Percentiles rank a stretch among this genome's conserved stretches.
Conservation (phyloP, 2,329 filamentous ascomycete genomes). For the Myriosclerotinia curreyana region DNA sequence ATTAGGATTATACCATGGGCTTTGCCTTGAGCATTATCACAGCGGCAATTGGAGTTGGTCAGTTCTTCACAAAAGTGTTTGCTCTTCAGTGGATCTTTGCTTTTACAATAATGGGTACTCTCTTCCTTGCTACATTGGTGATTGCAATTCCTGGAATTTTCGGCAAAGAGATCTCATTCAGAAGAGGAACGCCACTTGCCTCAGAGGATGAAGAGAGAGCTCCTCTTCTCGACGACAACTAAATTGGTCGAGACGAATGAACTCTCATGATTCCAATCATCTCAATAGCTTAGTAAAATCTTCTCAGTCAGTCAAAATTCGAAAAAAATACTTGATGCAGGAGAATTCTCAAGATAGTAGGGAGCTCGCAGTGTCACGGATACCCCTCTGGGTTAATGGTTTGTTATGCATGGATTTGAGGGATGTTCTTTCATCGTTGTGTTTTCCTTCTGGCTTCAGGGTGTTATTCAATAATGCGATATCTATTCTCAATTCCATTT, state of each 20-base stretch:
- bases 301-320: neutral
- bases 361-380: neutral
- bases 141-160: conserved; percentile 63
- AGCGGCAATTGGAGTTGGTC: conserved; percentile 72
- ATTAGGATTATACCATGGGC: conserved; percentile 68
- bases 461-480: conserved; percentile 2
- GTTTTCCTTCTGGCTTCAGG: neutral
- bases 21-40: conserved; percentile 72
- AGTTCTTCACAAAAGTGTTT: conserved; percentile 69
- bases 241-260: conserved; percentile 13
- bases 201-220: conserved; percentile 53
- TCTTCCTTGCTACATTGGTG: conserved; percentile 66
- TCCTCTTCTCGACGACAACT: conserved; percentile 54
- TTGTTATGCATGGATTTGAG: conserved; percentile 1
- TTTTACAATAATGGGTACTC: conserved; percentile 73
- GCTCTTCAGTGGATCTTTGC: conserved; percentile 93
- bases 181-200: conserved; percentile 46
- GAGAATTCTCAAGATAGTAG: neutral
- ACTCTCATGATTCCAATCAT: neutral
- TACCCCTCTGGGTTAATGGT: neutral
- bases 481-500: conserved; percentile 1
- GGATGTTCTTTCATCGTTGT: neutral
- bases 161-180: conserved; percentile 55
- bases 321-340: neutral
- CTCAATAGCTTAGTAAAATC: neutral